A percentile compares a stretch with the other conserved stretches of the same genome.
phyloP scores from a whole-genome alignment of 192 early-diverging fungal genomes.

The Chytriomyces hyalinus region DNA sequence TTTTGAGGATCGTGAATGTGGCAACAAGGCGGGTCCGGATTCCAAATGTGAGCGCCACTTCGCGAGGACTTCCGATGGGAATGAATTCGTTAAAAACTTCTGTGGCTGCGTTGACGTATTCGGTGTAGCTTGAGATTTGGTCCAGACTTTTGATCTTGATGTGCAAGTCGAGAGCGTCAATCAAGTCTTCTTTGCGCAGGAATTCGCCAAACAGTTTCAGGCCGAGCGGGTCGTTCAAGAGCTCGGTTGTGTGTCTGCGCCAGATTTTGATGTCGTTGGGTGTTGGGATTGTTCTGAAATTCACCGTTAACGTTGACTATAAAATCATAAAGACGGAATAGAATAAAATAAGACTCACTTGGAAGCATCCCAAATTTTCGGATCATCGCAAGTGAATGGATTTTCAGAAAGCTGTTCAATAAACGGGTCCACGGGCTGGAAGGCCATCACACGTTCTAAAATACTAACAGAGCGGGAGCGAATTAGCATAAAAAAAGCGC shows the following conservation, averaged over 20 bases:
- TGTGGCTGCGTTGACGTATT: constrained; percentile 33
- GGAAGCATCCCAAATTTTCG: constrained; percentile 32
- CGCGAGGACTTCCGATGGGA: constrained; percentile 40
- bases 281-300: constrained; percentile 32
- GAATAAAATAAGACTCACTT: constrained; percentile 7
- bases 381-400: constrained; percentile 45
- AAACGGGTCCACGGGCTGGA: constrained; percentile 43
- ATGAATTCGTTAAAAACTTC: constrained; percentile 50
- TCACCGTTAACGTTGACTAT: neutral
- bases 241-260: constrained; percentile 38
- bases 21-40: constrained; percentile 11
- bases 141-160: constrained; percentile 40
- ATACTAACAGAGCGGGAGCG: constrained; percentile 1
- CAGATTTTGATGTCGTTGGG: constrained; percentile 44
- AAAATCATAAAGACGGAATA: neutral
- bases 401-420: constrained; percentile 33
- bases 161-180: constrained; percentile 47
- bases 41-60: constrained; percentile 44
- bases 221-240: constrained; percentile 47
- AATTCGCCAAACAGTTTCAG: constrained; percentile 41
- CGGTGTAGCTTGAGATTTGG: constrained; percentile 33
- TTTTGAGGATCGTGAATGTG: constrained; percentile 22
- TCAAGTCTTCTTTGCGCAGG: constrained; percentile 42
- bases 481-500: constrained; percentile 1
- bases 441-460: constrained; percentile 12